phyloP scores from a whole-genome alignment of 1,284 basidiomycete genomes.

The Wolfiporia cocos region DNA sequence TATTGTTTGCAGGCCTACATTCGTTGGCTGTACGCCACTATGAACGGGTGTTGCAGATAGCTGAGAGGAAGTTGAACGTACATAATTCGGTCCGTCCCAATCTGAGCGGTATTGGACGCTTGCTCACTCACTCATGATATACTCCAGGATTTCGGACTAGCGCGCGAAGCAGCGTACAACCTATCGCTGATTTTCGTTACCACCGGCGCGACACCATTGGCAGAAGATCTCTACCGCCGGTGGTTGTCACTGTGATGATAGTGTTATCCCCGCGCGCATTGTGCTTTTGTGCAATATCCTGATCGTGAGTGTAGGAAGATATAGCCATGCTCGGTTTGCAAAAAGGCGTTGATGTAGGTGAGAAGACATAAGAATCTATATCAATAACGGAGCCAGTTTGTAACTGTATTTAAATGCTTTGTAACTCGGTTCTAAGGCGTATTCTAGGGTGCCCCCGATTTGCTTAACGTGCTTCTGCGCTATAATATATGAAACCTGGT shows the following conservation, averaged over 20 bases:
- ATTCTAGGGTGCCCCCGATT: too few species aligned
- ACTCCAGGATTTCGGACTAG: conserved; percentile 37
- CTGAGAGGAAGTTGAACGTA: conserved; percentile 31
- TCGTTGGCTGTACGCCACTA: conserved; percentile 83
- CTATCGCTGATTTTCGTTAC: conserved; percentile 76
- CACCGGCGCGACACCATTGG: conserved; percentile 67
- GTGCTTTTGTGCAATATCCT: too few species aligned
- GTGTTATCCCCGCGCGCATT: too few species aligned
- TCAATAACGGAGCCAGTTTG: too few species aligned
- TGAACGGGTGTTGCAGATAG: conserved; percentile 62
- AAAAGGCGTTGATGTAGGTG: too few species aligned
- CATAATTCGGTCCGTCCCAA: conserved; percentile 16
- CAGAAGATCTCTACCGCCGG: conserved; percentile 54
- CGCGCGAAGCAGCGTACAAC: conserved; percentile 83
- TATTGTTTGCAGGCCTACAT: conserved; percentile 51
- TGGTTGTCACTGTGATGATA: conserved; percentile 67
- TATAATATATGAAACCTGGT: too few species aligned
- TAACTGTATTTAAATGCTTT: too few species aligned
- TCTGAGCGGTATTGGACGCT: not conserved
- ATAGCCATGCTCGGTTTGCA: too few species aligned
- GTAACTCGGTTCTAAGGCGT: too few species aligned
- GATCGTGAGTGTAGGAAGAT: too few species aligned
- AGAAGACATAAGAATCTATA: too few species aligned
- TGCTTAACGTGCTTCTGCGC: too few species aligned
- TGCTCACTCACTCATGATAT: not conserved